Base-by-base conservation (phyloP, 306 rosid genomes). In the Dryas drummondii region DNA sequence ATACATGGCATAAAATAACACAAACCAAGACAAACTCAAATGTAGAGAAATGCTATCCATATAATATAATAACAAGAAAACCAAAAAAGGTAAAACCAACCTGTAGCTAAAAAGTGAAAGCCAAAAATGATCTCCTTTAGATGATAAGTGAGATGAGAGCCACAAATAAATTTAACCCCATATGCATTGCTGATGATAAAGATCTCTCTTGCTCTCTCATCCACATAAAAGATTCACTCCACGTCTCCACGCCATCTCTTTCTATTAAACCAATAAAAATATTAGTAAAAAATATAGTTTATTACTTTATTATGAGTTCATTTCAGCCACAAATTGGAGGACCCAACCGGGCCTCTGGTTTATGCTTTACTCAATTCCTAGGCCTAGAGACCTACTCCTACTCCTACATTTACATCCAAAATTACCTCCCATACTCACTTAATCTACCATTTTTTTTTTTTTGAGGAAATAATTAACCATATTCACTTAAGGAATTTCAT, bases 151-250 rank as follows among this genome's bases (percentile, higher is more conserved):
- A 27, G 37, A 27, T 27, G 37, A 27, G 37, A 1, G 37, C 37
- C 37, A 27, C 37, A 27, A 27, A 27, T 27, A 27, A 27, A 27
- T 27, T 27, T 27, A 27, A 27, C 37, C 37, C 37, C 37, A 27
- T 27, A 27, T 27, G 37, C 37, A 27, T 27, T 27, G 37, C 1
- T 27, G 22, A 27, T 27, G 37, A 27, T 27, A 27, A 19, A 17
- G 41, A 17, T 45, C 51, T 9, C 7, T 1, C 52, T 7, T 7
- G 10, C 37, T 17, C 70, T 46, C 54, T 66, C 41, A 27, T 26
- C 71, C 71, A 66, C 71, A 46, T 46, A 46, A 46, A 66, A 66
- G 70, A 66, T 66, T 66, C 41, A 66, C 1, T 47, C 41, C 70
- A 19, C 2, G 10, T 19, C 1, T 47, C 41, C 70, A 19, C 22